phyloP scores from a whole-genome alignment of 2,329 filamentous ascomycete species.

The Fusarium beomiforme region DNA sequence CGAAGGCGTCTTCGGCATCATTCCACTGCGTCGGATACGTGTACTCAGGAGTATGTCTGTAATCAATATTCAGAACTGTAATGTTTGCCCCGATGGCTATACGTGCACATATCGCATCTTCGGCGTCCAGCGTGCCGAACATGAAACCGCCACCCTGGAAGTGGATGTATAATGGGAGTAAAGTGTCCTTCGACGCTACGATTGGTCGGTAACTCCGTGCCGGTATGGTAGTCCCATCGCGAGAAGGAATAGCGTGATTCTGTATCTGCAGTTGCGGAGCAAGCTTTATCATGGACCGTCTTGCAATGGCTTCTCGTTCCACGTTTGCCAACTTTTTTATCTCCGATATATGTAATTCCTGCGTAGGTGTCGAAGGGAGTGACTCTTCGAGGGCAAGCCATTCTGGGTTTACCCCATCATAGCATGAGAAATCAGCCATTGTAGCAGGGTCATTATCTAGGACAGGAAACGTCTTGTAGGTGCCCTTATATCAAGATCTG shows the following conservation, averaged over 20 bases:
- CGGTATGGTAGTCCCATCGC: not conserved
- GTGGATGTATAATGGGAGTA: not conserved
- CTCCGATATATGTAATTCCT: not conserved
- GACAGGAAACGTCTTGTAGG: no score
- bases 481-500: not conserved
- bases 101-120: slow-evolving; percentile 10
- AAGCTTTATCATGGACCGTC: not conserved
- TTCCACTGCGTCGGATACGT: slow-evolving; percentile 7
- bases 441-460: accelerated
- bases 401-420: not conserved
- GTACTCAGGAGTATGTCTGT: slow-evolving; percentile 1
- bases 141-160: slow-evolving; percentile 16
- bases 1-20: slow-evolving; percentile 1
- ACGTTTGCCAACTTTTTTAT: not conserved
- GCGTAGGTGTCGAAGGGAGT: not conserved
- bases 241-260: not conserved
- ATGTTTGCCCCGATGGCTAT: not conserved
- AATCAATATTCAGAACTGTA: not conserved
- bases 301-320: slow-evolving; percentile 5
- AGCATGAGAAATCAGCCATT: slow-evolving; percentile 2
- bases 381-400: not conserved
- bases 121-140: not conserved
- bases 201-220: not conserved
- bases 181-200: accelerated
- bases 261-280: not conserved